phyloP scores from a whole-genome alignment of 163 green algal species.

The Smithsoniella earleae region DNA sequence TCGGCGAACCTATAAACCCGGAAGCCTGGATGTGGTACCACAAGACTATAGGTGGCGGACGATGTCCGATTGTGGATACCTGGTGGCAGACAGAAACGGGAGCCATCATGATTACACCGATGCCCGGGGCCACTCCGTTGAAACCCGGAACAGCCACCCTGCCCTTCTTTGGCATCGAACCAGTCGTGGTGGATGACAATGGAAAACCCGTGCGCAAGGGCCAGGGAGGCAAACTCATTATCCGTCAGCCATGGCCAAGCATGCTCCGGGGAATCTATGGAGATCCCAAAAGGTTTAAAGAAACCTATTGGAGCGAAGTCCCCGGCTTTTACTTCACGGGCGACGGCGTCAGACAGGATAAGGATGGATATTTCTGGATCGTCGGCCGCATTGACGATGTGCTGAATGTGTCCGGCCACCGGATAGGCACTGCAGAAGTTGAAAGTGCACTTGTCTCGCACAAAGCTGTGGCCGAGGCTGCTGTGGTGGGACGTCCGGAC shows the following conservation, averaged over 20 bases:
- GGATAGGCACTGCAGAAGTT: constrained; percentile 78
- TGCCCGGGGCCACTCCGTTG: constrained; percentile 56
- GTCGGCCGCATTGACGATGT: constrained; percentile 69
- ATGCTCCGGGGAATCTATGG: constrained; percentile 73
- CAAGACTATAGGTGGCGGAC: constrained; percentile 50
- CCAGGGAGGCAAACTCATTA: no score
- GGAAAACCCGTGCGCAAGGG: no score
- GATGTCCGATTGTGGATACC: constrained; percentile 72
- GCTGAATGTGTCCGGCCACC: constrained; percentile 75
- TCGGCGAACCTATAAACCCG: constrained; percentile 77
- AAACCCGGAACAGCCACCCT: constrained; percentile 68
- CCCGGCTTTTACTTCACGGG: constrained; percentile 77
- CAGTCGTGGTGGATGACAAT: constrained; percentile 60
- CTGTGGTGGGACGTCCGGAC: constrained; percentile 65
- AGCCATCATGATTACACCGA: constrained; percentile 59
- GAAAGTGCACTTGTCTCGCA: constrained; percentile 63
- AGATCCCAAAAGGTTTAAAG: constrained; percentile 76
- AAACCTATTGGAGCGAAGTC: no score
- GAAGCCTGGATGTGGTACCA: constrained; percentile 73
- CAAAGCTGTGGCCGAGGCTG: constrained; percentile 55
- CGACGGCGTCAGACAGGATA: constrained; percentile 59
- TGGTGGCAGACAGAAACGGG: constrained; percentile 83
- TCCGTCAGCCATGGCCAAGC: constrained; percentile 73
- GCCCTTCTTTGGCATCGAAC: constrained; percentile 75
- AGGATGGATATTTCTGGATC: constrained; percentile 48